Evolutionary conservation across 2,329 filamentous ascomycete genomes (phyloP).

Genomic region (Phialophora tarda): DNA sequence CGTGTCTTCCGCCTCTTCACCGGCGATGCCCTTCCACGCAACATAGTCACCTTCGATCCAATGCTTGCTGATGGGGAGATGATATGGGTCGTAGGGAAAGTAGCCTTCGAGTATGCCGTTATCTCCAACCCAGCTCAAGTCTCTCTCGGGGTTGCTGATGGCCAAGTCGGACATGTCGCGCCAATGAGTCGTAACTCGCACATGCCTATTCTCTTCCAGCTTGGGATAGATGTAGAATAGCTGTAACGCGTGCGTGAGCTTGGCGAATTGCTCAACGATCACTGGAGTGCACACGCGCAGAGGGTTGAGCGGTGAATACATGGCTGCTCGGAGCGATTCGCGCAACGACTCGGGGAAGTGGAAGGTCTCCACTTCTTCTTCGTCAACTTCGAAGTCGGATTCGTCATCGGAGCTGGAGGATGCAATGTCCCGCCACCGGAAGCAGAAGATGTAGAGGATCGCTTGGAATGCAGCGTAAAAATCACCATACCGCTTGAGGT

Average conservation of each 20-base stretch:
- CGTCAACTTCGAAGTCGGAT: slow-evolving; percentile 60
- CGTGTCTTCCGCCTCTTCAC: slow-evolving; percentile 65
- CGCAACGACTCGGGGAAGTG: slow-evolving; percentile 77
- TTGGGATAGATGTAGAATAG: slow-evolving; percentile 89
- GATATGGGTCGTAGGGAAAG: slow-evolving; percentile 97
- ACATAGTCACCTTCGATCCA: slow-evolving; percentile 89
- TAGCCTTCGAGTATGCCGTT: slow-evolving; percentile 87
- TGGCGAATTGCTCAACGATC: slow-evolving; percentile 91
- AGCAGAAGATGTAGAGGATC: slow-evolving; percentile 93
- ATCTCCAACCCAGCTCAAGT: slow-evolving; percentile 68
- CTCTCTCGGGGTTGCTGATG: slow-evolving; percentile 57
- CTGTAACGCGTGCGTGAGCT: slow-evolving; percentile 80
- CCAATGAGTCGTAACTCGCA: slow-evolving; percentile 56
- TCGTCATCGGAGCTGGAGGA: slow-evolving; percentile 56
- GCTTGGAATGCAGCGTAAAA: slow-evolving; percentile 92
- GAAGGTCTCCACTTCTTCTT: slow-evolving; percentile 70
- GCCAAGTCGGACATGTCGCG: slow-evolving; percentile 46
- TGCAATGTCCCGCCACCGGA: slow-evolving; percentile 90
- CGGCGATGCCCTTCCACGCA: slow-evolving; percentile 76
- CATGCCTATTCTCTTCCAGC: slow-evolving; percentile 88
- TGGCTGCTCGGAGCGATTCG: slow-evolving; percentile 74
- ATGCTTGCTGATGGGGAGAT: slow-evolving; percentile 80
- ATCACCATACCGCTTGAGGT: slow-evolving; percentile 79
- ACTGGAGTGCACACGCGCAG: slow-evolving; percentile 90
- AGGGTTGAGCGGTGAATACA: slow-evolving; percentile 89